Evolutionary conservation across 2,329 filamentous ascomycete genomes (phyloP), one percentile per base, ranked within the genome.

Genomic region (Madurella fahalii): DNA sequence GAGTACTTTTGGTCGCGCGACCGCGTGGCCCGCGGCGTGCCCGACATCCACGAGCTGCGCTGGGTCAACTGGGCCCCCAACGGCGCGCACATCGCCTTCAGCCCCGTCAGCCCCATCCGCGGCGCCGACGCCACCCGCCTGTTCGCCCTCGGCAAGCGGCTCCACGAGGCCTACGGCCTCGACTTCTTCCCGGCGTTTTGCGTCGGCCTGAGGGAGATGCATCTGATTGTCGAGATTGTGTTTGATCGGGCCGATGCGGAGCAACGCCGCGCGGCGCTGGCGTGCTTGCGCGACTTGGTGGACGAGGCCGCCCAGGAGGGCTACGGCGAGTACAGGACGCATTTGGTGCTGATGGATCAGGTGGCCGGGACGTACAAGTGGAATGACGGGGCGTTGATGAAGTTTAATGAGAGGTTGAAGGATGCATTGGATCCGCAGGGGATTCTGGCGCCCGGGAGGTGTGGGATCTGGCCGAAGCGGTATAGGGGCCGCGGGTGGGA

Each of bases 31-130:
- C 69, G 61, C 62, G 65, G 39, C 65, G 60, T 67, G 7, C 71
- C 71, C 2, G 64, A 67, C 2, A 63, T 74, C 16, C 66, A 68
- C 44, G 73, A 76, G 61, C 60, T 75, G 20, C 63, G 68, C 37
- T 72, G 70, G 70, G 64, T 72, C 16, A 74, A 78, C 63, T 82
- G 78, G 78, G 64, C 75, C 8, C 76, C 77, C 3, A 81, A 81
- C 60, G 77, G 75, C 4, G 71, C 72, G 0, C 77, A 80, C 60
- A 59, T 80, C 5, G 76, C 77, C 68, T 82, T 81, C 67, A 74
- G 71, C 5, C 78, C 79, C 1, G 80, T 82, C 55, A 71, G 68
- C 32, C 71, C 72, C 9, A 74, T 77, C 54, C 68, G 68, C 15
- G 73, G 72, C 4, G 58, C 63, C 2, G 74, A 77, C 50, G 75